Base-by-base conservation (phyloP, 495 filamentous ascomycete genomes). In the Cercophora scortea region DNA sequence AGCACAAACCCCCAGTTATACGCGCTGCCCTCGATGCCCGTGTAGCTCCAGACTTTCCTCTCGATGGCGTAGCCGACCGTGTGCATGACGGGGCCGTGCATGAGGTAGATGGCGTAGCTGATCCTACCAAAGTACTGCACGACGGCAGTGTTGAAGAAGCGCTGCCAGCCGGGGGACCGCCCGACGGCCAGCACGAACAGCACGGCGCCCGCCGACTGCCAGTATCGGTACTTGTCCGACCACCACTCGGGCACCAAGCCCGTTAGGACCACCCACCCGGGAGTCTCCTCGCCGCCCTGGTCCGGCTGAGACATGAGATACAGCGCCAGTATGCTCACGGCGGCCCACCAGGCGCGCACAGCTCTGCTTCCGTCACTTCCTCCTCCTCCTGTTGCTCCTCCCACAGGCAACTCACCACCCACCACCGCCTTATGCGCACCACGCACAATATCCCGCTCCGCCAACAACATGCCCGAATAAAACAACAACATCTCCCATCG, bases 1-100 rank as follows among this genome's bases (percentile, higher is more conserved):
- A 76, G 44, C 16, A 58, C 53, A 44, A 66, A 67, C 2, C 72
- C 72, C 32, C 35, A 47, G 43, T 64, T 59, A 47, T 69, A 74
- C 36, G 32, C 36, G 49, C 48, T 42, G 6, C 59, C 63, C 42
- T 75, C 66, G 0, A 56, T 64, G 9, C 69, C 71, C 4, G 64
- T 71, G 25, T 66, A 12, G 0, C 52, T 50, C 65, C 67, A 71
- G 18, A 57, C 66, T 50, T 60, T 55, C 8, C 57, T 53, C 58
- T 72, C 60, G 6, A 74, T 55, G 4, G 60, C 50, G 50, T 70
- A 76, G 5, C 74, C 74, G 3, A 72, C 17, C 5, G 69, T 69
- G 47, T 79, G 74, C 49, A 68, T 52, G 0, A 77, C 67, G 12
- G 77, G 77, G 1, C 77, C 77, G 57, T 80, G 77, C 61, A 79